Evolutionary conservation across 2,329 filamentous ascomycete genomes (phyloP).

Genomic region (Aspergillaceae sp.): DNA sequence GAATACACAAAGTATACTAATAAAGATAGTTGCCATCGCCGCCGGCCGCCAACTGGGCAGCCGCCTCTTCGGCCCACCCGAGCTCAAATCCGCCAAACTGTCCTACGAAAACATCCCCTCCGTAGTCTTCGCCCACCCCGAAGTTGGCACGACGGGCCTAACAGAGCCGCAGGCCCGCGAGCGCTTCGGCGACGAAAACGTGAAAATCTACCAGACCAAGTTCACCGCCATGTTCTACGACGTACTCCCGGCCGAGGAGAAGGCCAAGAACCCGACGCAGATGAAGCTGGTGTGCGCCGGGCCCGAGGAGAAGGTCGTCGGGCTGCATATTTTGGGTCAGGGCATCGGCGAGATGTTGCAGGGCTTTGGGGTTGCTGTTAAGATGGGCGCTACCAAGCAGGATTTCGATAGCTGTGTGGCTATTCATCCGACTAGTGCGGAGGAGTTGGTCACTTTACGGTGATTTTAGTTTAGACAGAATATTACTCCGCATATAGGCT

Average conservation of each 20-base stretch:
- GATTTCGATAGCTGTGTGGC: constrained; percentile 68
- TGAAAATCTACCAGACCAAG: constrained; percentile 43
- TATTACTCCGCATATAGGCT: neutral
- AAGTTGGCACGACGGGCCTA: constrained; percentile 42
- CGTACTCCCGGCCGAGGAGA: constrained; percentile 40
- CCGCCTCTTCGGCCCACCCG: constrained; percentile 41
- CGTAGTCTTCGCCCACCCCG: constrained; percentile 46
- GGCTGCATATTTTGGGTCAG: constrained; percentile 42
- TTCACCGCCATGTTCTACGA: constrained; percentile 45
- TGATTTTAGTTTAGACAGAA: constrained; percentile 6
- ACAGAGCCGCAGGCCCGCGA: constrained; percentile 42
- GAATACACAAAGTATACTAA: neutral
- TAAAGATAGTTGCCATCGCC: constrained; percentile 40
- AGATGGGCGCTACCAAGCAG: constrained; percentile 72
- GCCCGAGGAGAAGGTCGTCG: constrained; percentile 43
- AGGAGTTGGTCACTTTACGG: constrained; percentile 57
- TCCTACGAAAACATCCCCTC: constrained; percentile 45
- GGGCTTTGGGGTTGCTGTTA: constrained; percentile 66
- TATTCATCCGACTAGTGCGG: constrained; percentile 68
- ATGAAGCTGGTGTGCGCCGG: constrained; percentile 44
- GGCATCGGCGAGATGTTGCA: constrained; percentile 59
- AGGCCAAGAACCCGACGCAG: constrained; percentile 42
- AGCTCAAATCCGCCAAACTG: constrained; percentile 37
- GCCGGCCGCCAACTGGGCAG: constrained; percentile 43
- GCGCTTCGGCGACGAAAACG: constrained; percentile 41